These are phyloP conservation scores for Tremella yokohamensis DNA, from an alignment of 768 basidiomycete genomes.

Conservation along the genomic window DNA sequence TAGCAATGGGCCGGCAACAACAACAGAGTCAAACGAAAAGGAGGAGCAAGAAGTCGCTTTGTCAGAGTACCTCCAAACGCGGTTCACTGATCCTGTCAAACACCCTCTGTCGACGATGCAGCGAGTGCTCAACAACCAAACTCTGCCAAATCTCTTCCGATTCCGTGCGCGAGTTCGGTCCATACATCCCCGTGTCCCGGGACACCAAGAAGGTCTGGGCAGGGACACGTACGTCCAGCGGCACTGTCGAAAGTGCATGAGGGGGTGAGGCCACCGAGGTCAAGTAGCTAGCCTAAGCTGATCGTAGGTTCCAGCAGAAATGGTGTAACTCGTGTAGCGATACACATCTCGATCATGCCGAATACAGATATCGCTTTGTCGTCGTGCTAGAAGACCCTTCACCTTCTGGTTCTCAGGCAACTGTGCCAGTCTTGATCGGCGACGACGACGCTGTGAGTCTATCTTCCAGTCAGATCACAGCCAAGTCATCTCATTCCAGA, in stretches of 20 bases:
- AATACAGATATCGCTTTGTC: slow-evolving; percentile 37
- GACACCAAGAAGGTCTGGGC: not conserved
- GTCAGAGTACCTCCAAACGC: no score
- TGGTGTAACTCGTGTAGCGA: slow-evolving; percentile 37
- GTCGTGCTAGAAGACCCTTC: slow-evolving; percentile 18
- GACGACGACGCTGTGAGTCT: slow-evolving; percentile 32
- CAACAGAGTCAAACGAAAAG: no score
- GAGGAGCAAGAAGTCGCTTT: no score
- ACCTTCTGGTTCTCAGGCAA: not conserved
- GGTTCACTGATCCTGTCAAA: slow-evolving; percentile 6
- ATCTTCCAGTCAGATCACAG: not conserved
- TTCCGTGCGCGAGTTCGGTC: slow-evolving; percentile 29
- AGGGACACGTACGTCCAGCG: slow-evolving; percentile 12
- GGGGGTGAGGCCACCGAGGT: slow-evolving; percentile 18
- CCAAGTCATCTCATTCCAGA: not conserved
- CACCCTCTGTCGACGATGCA: slow-evolving; percentile 26
- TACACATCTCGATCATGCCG: slow-evolving; percentile 15
- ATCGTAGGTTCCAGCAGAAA: slow-evolving; percentile 12
- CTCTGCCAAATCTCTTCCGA: slow-evolving; percentile 30
- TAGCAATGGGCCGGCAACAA: no score
- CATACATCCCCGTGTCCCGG: slow-evolving; percentile 16
- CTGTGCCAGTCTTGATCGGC: slow-evolving; percentile 24
- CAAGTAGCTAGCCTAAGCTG: not conserved
- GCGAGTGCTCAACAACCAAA: slow-evolving; percentile 22
- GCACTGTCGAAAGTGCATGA: slow-evolving; percentile 25